A percentile compares a stretch with the other conserved stretches of the same genome.
phyloP scores from a whole-genome alignment of 2,329 filamentous ascomycete species.

The Fusarium albidum region DNA sequence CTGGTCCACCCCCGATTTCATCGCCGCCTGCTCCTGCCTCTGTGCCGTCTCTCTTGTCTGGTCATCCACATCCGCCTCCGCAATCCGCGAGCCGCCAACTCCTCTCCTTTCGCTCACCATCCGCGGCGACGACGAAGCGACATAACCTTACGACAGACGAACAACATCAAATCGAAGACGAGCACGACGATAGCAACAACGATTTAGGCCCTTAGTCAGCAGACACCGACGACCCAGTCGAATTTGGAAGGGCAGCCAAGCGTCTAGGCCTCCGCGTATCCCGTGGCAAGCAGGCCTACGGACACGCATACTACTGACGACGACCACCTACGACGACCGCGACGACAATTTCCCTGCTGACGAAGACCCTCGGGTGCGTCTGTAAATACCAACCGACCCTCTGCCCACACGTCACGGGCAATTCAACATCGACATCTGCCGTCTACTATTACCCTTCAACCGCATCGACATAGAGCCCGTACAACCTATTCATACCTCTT shows the following conservation, averaged over 20 bases:
- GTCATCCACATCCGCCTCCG: slow-evolving; percentile 34
- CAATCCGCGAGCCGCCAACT: slow-evolving; percentile 34
- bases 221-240: slow-evolving; percentile 25
- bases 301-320: slow-evolving; percentile 39
- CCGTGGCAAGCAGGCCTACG: slow-evolving; percentile 40
- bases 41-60: slow-evolving; percentile 33
- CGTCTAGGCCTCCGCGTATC: slow-evolving; percentile 35
- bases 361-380: slow-evolving; percentile 16
- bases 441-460: slow-evolving; percentile 6
- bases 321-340: slow-evolving; percentile 37
- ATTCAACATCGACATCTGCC: slow-evolving; percentile 11
- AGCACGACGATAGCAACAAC: slow-evolving; percentile 18
- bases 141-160: slow-evolving; percentile 13
- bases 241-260: slow-evolving; percentile 18
- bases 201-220: slow-evolving; percentile 26
- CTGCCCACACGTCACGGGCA: slow-evolving; percentile 23
- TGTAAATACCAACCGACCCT: slow-evolving; percentile 27
- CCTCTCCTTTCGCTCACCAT: slow-evolving; percentile 31
- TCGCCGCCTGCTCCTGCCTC: slow-evolving; percentile 36
- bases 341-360: slow-evolving; percentile 23
- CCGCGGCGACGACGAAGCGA: slow-evolving; percentile 29
- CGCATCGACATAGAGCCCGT: slow-evolving; percentile 4
- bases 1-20: slow-evolving; percentile 43
- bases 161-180: slow-evolving; percentile 14
- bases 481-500: not conserved